These are phyloP conservation scores for Claviceps cyperi DNA, from an alignment of 2,329 filamentous ascomycete genomes.

Conservation along the genomic window DNA sequence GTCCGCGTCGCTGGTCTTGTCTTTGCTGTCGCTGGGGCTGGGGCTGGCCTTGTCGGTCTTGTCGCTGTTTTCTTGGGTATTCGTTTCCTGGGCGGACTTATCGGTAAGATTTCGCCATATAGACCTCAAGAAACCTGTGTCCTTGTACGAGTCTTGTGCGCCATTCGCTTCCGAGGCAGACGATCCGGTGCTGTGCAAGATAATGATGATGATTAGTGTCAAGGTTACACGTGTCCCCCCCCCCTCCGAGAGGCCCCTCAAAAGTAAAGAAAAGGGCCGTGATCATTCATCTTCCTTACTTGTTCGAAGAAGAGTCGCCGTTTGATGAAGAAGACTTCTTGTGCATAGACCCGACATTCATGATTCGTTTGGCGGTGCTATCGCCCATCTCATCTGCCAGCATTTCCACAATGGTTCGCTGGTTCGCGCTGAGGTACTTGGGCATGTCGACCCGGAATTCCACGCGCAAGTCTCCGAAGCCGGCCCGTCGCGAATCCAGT, in stretches of 20 bases:
- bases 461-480: constrained; percentile 71
- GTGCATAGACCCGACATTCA: constrained; percentile 49
- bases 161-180: constrained; percentile 17
- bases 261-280: not conserved
- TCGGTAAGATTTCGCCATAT: constrained; percentile 90
- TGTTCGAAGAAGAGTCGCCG: not conserved
- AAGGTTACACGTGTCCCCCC: not conserved
- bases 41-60: constrained; percentile 11
- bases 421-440: constrained; percentile 81
- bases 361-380: constrained; percentile 78
- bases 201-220: not conserved
- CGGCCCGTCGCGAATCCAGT: constrained; percentile 50
- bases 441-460: constrained; percentile 95
- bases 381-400: constrained; percentile 93
- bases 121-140: constrained; percentile 83
- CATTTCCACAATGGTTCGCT: constrained; percentile 87
- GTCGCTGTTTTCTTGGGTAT: constrained; percentile 12
- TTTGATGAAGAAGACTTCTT: not conserved
- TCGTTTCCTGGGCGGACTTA: constrained; percentile 41
- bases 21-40: constrained; percentile 3
- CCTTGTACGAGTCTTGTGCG: constrained; percentile 40
- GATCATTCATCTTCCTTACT: constrained; percentile 2
- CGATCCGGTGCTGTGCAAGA: constrained; percentile 4
- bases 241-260: not conserved
- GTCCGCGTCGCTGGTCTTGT: constrained; percentile 15